Percentiles rank a stretch among this genome's conserved stretches.
Evolutionary conservation across 2,329 filamentous ascomycete species (phyloP).

Genomic region (Ilyonectria mors-panacis): DNA sequence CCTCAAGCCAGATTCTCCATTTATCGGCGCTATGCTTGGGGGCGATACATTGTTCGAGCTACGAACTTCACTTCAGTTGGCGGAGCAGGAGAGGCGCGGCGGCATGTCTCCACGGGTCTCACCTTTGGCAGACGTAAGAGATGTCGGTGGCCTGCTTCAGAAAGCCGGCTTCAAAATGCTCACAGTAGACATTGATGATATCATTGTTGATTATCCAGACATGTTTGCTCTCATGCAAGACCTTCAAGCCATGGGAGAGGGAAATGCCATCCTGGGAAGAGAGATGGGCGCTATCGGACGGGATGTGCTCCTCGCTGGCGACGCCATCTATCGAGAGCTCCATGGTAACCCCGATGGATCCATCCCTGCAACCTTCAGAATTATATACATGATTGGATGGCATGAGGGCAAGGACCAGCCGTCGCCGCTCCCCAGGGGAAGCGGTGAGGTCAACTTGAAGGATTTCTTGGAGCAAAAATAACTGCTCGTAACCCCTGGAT

Average conservation of each 20-base stretch:
- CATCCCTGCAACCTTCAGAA: slow-evolving; percentile 91
- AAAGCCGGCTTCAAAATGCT: slow-evolving; percentile 94
- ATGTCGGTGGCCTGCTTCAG: slow-evolving; percentile 89
- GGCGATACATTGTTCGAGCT: slow-evolving; percentile 96
- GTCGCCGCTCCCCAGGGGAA: slow-evolving; percentile 86
- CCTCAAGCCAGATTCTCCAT: slow-evolving; percentile 91
- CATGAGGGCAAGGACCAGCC: slow-evolving; percentile 86
- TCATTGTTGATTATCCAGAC: slow-evolving; percentile 94
- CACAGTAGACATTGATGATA: slow-evolving; percentile 97
- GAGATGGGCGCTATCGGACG: slow-evolving; percentile 83
- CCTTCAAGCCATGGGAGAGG: slow-evolving; percentile 96
- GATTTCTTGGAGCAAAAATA: slow-evolving; percentile 75
- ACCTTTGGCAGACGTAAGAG: slow-evolving; percentile 90
- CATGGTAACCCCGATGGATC: slow-evolving; percentile 86
- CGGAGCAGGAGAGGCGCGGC: slow-evolving; percentile 91
- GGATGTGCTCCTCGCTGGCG: slow-evolving; percentile 88
- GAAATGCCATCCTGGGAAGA: slow-evolving; percentile 88
- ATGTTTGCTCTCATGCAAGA: slow-evolving; percentile 93
- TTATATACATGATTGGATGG: slow-evolving; percentile 99
- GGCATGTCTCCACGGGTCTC: slow-evolving; percentile 93
- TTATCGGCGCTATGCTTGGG: slow-evolving; percentile 96
- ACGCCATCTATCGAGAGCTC: slow-evolving; percentile 89
- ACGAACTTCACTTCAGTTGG: slow-evolving; percentile 91
- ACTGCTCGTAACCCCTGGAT: slow-evolving; percentile 10
- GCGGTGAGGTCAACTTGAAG: slow-evolving; percentile 89